Percentiles rank a stretch among this genome's conserved stretches.
phyloP scores from a whole-genome alignment of 1,139 yeast species.

The Kodamaea sp. region DNA sequence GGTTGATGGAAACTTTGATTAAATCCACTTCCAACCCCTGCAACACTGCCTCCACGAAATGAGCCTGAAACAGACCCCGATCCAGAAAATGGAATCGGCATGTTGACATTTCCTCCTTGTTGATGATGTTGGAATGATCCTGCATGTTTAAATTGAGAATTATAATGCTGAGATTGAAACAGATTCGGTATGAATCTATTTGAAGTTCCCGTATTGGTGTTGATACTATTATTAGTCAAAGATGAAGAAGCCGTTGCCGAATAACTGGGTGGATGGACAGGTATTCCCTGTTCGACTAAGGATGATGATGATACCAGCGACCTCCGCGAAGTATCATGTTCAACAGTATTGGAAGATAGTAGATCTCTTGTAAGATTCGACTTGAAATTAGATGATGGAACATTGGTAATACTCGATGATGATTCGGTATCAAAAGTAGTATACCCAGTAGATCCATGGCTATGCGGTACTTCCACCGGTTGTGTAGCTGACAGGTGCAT shows the following conservation, averaged over 20 bases:
- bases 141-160: not conserved
- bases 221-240: constrained; percentile 5
- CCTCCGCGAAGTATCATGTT: not conserved
- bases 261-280: constrained; percentile 10
- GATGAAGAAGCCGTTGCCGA: constrained; percentile 8
- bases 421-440: not conserved
- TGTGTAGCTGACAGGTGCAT: not conserved
- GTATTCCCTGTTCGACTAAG: constrained; percentile 1
- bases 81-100: constrained; percentile 6
- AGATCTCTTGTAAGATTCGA: constrained; percentile 9
- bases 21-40: not conserved
- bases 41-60: not conserved
- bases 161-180: not conserved
- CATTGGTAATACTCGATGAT: not conserved
- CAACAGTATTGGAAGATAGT: constrained; percentile 3
- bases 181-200: constrained; percentile 4
- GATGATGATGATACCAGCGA: constrained; percentile 3
- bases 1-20: constrained; percentile 6
- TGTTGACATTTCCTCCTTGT: not conserved
- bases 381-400: constrained; percentile 3
- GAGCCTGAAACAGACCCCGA: not conserved
- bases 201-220: constrained; percentile 5
- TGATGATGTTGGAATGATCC: not conserved
- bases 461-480: too few relatives aligned
- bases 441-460: not conserved